Percentiles rank a stretch among this genome's conserved stretches.
Evolutionary conservation across 1,139 yeast genomes (phyloP).

Genomic region (Zhuliangozyma parablackwelliae): DNA sequence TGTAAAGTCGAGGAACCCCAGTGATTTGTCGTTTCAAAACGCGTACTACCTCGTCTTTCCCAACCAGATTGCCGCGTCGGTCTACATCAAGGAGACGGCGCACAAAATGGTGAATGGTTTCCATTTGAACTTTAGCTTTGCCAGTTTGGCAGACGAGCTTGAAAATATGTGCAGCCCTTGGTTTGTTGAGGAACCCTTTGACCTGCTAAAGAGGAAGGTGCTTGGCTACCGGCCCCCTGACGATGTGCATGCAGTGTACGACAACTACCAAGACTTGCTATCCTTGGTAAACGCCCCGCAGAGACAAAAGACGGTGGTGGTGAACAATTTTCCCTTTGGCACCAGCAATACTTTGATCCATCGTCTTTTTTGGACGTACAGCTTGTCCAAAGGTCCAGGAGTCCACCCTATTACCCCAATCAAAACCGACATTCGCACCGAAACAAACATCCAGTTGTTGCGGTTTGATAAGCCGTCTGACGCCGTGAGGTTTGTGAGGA

Average conservation of each 20-base stretch:
- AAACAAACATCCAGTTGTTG: conserved; percentile 31
- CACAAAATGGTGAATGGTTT: conserved; percentile 50
- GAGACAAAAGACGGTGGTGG: conserved; percentile 24
- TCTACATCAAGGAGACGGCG: conserved; percentile 45
- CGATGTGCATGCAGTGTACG: background rate
- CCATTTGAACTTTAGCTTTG: conserved; percentile 21
- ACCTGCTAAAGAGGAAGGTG: background rate
- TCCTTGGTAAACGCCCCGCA: conserved; percentile 7
- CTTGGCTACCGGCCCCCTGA: background rate
- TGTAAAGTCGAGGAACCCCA: conserved; percentile 47
- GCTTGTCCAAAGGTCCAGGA: conserved; percentile 2
- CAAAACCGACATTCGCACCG: conserved; percentile 23
- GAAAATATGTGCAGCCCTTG: background rate
- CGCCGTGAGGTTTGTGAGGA: conserved; percentile 52
- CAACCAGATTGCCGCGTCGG: conserved; percentile 44
- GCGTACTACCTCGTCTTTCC: conserved; percentile 53
- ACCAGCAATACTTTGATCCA: conserved; percentile 7
- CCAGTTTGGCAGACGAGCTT: background rate
- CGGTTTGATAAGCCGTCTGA: conserved; percentile 45
- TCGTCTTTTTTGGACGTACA: too few species aligned
- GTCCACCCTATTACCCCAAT: conserved; percentile 15
- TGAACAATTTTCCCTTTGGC: conserved; percentile 40
- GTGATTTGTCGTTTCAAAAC: conserved; percentile 27
- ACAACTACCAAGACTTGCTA: conserved; percentile 6
- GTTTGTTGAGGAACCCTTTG: background rate